Conservation (phyloP, 768 basidiomycete genomes). For the Podaxis sp. region DNA sequence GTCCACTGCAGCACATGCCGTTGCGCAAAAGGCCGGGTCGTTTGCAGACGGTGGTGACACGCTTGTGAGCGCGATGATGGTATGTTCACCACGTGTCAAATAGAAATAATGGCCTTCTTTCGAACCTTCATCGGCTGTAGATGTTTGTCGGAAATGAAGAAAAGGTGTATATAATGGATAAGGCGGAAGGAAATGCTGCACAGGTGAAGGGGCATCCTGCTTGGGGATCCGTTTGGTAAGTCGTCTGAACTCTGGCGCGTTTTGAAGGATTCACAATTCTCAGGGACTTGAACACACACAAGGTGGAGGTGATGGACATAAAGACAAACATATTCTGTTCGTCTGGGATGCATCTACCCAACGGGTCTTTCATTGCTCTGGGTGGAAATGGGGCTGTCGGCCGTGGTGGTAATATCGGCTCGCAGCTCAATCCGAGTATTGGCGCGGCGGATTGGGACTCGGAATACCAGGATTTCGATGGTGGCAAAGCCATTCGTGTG, state of each 20-base stretch:
- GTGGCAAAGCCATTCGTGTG: slow-evolving; percentile 73
- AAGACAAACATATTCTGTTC: slow-evolving; percentile 75
- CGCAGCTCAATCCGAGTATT: slow-evolving; percentile 39
- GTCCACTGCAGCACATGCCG: slow-evolving; percentile 23
- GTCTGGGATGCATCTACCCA: slow-evolving; percentile 78
- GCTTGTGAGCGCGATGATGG: slow-evolving; percentile 50
- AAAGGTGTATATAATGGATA: slow-evolving; percentile 90
- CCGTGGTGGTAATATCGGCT: slow-evolving; percentile 56
- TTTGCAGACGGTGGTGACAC: slow-evolving; percentile 44
- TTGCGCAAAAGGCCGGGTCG: slow-evolving; percentile 36
- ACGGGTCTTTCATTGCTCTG: slow-evolving; percentile 70
- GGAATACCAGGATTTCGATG: slow-evolving; percentile 76
- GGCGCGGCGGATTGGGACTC: slow-evolving; percentile 54
- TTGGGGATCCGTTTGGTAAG: slow-evolving; percentile 67
- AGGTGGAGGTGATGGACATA: slow-evolving; percentile 65
- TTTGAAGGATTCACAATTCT: background rate
- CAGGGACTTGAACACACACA: slow-evolving; percentile 60
- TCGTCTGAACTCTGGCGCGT: background rate
- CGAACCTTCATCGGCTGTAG: slow-evolving; percentile 27
- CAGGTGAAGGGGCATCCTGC: slow-evolving; percentile 67
- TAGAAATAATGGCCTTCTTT: background rate
- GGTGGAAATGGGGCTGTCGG: slow-evolving; percentile 78
- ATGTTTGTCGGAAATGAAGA: slow-evolving; percentile 78
- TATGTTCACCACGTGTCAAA: slow-evolving; percentile 14
- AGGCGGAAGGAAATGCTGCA: slow-evolving; percentile 73